These are phyloP conservation scores for Murraya koenigii DNA, from an alignment of 345 rosid species.

Conservation along the genomic window DNA sequence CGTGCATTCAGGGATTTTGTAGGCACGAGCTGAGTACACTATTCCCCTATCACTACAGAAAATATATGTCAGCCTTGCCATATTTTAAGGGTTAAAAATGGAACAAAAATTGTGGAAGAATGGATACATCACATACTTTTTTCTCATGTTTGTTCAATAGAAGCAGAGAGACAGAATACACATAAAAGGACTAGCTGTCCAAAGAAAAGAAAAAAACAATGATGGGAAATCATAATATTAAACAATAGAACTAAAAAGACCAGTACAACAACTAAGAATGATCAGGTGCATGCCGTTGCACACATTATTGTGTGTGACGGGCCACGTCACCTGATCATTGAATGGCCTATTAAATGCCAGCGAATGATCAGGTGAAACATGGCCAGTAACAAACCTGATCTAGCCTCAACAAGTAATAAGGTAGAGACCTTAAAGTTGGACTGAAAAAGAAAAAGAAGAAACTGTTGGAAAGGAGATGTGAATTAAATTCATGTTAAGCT, in stretches of 20 bases:
- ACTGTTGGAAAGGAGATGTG: neutral
- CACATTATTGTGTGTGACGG: no score
- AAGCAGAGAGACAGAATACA: neutral
- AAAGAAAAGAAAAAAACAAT: neutral
- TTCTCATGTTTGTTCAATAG: neutral
- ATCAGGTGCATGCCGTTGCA: no score
- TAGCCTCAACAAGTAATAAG: neutral
- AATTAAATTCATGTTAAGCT: neutral
- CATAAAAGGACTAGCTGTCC: neutral
- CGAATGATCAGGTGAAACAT: no score
- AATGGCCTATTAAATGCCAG: no score
- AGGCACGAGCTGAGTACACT: constrained; percentile 91
- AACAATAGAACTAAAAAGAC: neutral
- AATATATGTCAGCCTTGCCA: constrained; percentile 2
- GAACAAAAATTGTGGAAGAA: neutral
- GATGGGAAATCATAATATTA: neutral
- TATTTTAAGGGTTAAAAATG: neutral
- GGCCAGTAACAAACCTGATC: no score
- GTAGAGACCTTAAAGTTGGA: neutral
- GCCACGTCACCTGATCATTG: no score
- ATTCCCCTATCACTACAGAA: constrained; percentile 78
- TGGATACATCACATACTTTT: neutral
- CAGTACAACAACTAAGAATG: no score
- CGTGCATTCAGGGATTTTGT: constrained; percentile 88
- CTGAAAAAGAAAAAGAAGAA: neutral